Evolutionary conservation across 192 early-diverging fungal genomes (phyloP), one percentile per base, ranked within the genome.

Genomic region (Coemansia sp.): DNA sequence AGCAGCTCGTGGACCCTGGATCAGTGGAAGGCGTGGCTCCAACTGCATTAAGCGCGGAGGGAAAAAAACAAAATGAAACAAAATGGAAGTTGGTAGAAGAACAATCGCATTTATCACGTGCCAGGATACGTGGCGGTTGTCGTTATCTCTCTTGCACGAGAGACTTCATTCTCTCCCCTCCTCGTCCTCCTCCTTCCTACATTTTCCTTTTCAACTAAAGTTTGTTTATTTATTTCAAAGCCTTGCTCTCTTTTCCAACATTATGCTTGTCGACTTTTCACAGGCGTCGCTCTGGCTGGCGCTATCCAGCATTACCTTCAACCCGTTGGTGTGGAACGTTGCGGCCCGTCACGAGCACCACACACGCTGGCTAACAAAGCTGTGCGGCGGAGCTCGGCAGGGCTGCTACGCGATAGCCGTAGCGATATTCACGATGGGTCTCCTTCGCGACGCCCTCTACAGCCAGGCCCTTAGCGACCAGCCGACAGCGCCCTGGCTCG

Each of bases 281-380:
- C 79, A 92, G 70, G 73, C 86, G 19, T 83, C 87, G 22, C 82
- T 97, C 41, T 93, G 89, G 85, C 56, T 89, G 45, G 67, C 90
- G 22, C 73, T 91, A 20, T 90, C 77, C 12, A 87, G 86, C 60
- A 92, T 97, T 45, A 63, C 90, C 17, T 95, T 97, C 84, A 95
- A 94, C 60, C 95, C 95, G 42, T 72, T 87, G 24, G 92, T 90
- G 70, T 97, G 95, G 95, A 97, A 97, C 80, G 87, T 93, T 31
- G 92, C 89, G 9, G 95, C 95, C 11, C 86, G 92, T 35, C 86
- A 81, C 71, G 94, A 97, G 79, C 92, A 94, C 83, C 86, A 76
- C 69, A 87, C 85, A 14, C 80, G 89, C 49, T 87, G 89, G 65
- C 78, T 95, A 11, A 92, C 90, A 6, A 76, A 82, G 53, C 66